Evolutionary conservation across 768 basidiomycete species (phyloP).

Genomic region (Pleurotus citrinopileatus): DNA sequence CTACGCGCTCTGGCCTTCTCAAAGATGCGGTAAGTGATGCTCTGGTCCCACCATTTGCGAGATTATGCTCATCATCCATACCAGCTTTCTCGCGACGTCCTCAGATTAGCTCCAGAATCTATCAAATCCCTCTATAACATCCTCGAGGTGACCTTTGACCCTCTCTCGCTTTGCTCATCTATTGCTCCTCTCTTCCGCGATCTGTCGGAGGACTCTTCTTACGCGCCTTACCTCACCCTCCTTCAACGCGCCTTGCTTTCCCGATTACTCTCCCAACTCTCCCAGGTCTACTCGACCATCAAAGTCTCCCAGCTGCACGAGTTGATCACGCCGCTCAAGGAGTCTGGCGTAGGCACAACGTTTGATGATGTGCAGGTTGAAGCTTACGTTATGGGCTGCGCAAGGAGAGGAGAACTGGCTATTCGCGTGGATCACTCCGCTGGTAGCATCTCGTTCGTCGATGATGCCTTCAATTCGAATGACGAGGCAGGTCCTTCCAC

Average conservation of each 20-base stretch:
- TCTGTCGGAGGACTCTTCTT: conserved; percentile 54
- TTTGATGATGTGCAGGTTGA: conserved; percentile 81
- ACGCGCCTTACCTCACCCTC: conserved; percentile 83
- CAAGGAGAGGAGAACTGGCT: conserved; percentile 79
- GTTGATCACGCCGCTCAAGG: conserved; percentile 74
- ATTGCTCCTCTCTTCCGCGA: conserved; percentile 75
- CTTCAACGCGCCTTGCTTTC: conserved; percentile 90
- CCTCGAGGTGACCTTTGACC: conserved; percentile 92
- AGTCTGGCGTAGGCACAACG: conserved; percentile 37
- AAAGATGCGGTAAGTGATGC: conserved; percentile 72
- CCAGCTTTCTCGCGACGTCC: conserved; percentile 83
- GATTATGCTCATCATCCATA: not conserved
- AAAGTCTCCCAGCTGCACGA: conserved; percentile 73
- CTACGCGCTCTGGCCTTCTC: conserved; percentile 83
- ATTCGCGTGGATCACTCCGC: conserved; percentile 88
- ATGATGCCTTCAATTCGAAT: conserved; percentile 60
- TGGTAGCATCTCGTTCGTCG: conserved; percentile 81
- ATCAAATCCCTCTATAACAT: conserved; percentile 83
- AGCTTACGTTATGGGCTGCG: conserved; percentile 91
- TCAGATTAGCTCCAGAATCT: conserved; percentile 70
- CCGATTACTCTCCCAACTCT: conserved; percentile 85
- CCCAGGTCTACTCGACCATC: conserved; percentile 89
- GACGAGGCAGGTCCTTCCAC: conserved; percentile 33
- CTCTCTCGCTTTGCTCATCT: conserved; percentile 75
- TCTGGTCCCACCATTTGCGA: not conserved